Percentiles rank a stretch among this genome's conserved stretches.
Evolutionary conservation across 2,329 filamentous ascomycete genomes (phyloP).

Genomic region (Colletotrichum karsti): DNA sequence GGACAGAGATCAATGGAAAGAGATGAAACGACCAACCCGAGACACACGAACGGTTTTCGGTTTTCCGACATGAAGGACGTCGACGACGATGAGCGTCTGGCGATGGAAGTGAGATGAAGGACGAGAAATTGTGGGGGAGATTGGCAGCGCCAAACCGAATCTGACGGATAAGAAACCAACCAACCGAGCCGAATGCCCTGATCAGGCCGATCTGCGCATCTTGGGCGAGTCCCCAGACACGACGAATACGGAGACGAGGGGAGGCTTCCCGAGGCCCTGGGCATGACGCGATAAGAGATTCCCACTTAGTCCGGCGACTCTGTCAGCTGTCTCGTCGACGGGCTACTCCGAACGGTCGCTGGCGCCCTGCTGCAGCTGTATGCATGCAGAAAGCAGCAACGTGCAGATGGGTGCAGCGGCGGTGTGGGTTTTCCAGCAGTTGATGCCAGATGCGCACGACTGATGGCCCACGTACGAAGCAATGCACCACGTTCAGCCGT

Average conservation of each 20-base stretch:
- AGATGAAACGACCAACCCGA: not conserved
- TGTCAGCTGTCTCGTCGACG: not conserved
- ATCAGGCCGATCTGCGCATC: constrained; percentile 14
- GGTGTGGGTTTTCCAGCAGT: not conserved
- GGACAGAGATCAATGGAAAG: not conserved
- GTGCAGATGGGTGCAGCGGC: constrained; percentile 10
- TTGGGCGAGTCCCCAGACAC: not conserved
- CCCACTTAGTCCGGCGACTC: not conserved
- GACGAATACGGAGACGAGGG: constrained; percentile 3
- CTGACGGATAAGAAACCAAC: constrained; percentile 15
- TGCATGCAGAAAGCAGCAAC: constrained; percentile 5
- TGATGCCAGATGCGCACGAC: not conserved
- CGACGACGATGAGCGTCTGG: not conserved
- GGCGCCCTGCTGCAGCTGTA: not conserved
- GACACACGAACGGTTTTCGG: not conserved
- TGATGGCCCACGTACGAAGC: not conserved
- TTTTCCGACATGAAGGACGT: not conserved
- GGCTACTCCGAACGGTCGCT: not conserved
- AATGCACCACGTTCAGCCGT: not conserved
- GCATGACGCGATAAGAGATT: constrained; percentile 18
- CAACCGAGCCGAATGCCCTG: constrained; percentile 22
- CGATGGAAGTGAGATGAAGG: constrained; percentile 15
- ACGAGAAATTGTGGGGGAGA: constrained; percentile 6
- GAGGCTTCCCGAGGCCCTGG: not conserved
- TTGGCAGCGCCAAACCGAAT: constrained; percentile 16